Evolutionary conservation across 1,139 yeast species (phyloP), one percentile per base, ranked within the genome.

Genomic region (Diutina siamensis): DNA sequence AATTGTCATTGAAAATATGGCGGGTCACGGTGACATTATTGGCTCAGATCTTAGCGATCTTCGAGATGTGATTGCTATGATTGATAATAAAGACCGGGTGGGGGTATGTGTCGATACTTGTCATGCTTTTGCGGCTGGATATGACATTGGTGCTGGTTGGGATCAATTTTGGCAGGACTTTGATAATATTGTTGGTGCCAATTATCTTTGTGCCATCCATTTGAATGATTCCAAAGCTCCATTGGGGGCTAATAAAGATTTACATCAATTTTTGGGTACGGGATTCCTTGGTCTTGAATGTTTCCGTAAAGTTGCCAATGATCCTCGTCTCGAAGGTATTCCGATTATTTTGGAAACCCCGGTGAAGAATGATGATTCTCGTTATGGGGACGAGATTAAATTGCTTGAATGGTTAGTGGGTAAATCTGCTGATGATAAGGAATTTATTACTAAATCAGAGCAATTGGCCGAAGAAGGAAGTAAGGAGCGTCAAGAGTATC

Each of bases 71-170:
- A 87, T 92, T 44, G 83, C 75, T 44, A 60, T 80, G 68, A 76
- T 92, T 8, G 83, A 86, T 2, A 76, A 88, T 56, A 89, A 89
- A 59, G 61, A 68, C 1, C 71, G 98, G 48, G 80, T 92, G 8
- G 98, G 98, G 1, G 95, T 92, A 1, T 94, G 98, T 61, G 72
- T 92, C 17, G 97, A 92, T 57, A 89, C 97, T 0, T 92, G 97
- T 60, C 97, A 92, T 61, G 72, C 95, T 0, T 87, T 84, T 68
- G 97, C 97, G 1, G 96, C 97, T 0, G 98, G 98, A 1, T 89
- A 86, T 61, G 97, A 94, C 57, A 72, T 92, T 40, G 63, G 80
- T n/a, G 69, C 74, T 2, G 71, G 72, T 49, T 85, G 80, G 62
- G 66, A 72, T 20, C 65, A 64, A 44, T 88, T 92, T 59, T 84